Conservation (phyloP, 31 red algal genomes). For the Odonthalia washingtoniensis region DNA sequence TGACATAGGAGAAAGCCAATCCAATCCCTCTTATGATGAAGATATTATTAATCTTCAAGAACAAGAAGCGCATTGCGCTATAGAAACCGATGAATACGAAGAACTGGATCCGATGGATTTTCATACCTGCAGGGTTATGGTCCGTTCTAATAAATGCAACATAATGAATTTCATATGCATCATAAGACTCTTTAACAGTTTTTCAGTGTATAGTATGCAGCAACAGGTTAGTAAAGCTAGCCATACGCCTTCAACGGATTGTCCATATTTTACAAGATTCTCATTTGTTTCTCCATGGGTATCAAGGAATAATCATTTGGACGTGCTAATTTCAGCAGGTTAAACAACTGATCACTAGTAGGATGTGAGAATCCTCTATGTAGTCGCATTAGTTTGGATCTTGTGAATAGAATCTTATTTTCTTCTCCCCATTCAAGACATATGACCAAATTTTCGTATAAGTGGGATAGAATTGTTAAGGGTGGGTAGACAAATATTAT, state of each 20-base stretch:
- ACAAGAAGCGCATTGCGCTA: too few species aligned
- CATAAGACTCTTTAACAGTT: too few species aligned
- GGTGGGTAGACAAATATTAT: background rate
- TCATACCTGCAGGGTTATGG: too few species aligned
- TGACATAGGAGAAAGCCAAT: too few species aligned
- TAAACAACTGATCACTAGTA: background rate
- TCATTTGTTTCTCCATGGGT: background rate
- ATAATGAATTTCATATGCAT: too few species aligned
- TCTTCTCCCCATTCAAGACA: background rate
- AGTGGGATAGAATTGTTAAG: background rate
- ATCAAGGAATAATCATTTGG: background rate
- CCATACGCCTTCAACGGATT: background rate
- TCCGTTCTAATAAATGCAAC: too few species aligned
- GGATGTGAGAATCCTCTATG: background rate
- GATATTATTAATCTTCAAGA: too few species aligned
- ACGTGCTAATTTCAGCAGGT: background rate
- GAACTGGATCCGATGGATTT: too few species aligned
- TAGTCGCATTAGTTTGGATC: background rate
- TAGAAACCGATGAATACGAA: too few species aligned
- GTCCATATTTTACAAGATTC: too few species aligned
- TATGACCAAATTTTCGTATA: background rate
- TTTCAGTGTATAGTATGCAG: constrained; percentile 9
- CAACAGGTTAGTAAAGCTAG: background rate
- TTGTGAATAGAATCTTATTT: background rate
- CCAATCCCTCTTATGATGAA: too few species aligned